These are phyloP conservation scores for Cordyceps cateniannulata DNA, from an alignment of 2,329 filamentous ascomycete species.

Conservation along the genomic window DNA sequence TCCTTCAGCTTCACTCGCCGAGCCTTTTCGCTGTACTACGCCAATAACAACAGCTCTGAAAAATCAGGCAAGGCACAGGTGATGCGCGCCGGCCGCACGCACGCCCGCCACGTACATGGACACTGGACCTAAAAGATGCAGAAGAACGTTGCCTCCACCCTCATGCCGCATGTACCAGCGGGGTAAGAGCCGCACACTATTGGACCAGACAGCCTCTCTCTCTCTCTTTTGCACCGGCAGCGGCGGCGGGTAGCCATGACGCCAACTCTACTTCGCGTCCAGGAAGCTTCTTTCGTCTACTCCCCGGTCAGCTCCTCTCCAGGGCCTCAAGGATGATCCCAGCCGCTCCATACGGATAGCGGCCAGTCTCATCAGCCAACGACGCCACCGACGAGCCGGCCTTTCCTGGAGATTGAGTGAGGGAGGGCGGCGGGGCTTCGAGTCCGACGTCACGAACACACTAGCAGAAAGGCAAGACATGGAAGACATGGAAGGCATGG, in stretches of 20 bases:
- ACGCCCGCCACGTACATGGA: neutral
- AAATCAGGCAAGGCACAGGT: slow-evolving; percentile 4
- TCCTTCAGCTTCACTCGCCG: neutral
- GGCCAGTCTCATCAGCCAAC: neutral
- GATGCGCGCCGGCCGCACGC: slow-evolving; percentile 5
- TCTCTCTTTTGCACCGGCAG: too few species aligned
- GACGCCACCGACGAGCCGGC: slow-evolving; percentile 8
- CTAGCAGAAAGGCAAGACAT: neutral
- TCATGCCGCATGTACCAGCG: slow-evolving; percentile 3
- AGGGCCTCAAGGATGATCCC: neutral
- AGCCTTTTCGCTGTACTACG: neutral
- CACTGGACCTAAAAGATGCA: neutral
- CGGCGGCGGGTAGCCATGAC: neutral
- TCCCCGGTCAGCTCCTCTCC: neutral
- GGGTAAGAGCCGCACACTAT: slow-evolving; percentile 6
- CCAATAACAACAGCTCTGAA: slow-evolving; percentile 2
- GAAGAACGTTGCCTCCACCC: slow-evolving; percentile 8
- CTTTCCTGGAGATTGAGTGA: neutral
- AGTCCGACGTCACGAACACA: neutral
- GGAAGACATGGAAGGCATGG: too few species aligned
- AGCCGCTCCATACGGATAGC: neutral
- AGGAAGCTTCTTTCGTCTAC: neutral
- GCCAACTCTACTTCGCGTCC: neutral
- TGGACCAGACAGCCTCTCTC: neutral
- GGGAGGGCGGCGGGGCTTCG: too few species aligned